phyloP scores from a whole-genome alignment of 371 early-diverging fungal genomes.

The Parasitella parasitica region DNA sequence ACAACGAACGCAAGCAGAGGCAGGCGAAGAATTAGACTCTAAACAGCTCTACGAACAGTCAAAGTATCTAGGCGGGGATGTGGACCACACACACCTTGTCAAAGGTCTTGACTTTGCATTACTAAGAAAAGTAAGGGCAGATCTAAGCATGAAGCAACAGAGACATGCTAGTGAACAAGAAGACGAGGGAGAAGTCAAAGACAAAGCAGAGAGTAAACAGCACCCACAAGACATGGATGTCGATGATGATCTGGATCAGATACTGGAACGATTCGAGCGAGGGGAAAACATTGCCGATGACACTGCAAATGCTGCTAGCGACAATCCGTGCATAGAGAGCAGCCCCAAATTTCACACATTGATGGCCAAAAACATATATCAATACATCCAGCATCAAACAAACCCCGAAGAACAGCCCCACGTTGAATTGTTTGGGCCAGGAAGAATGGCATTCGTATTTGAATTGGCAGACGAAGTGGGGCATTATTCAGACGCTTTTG shows the following conservation, averaged over 20 bases:
- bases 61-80: conserved; percentile 88
- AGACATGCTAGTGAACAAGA: conserved; percentile 7
- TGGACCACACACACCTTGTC: conserved; percentile 86
- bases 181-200: neutral
- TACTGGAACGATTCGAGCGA: conserved; percentile 4
- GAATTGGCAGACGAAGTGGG: conserved; percentile 59
- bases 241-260: conserved; percentile 27
- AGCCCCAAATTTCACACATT: conserved; percentile 21
- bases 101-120: conserved; percentile 89
- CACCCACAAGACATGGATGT: neutral
- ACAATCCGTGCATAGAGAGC: neutral
- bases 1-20: conserved; percentile 24
- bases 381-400: conserved; percentile 33
- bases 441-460: conserved; percentile 82
- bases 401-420: conserved; percentile 16
- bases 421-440: conserved; percentile 77
- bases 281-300: conserved; percentile 14
- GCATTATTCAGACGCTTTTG: conserved; percentile 56
- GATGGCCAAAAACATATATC: conserved; percentile 37
- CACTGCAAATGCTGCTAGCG: conserved; percentile 1
- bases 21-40: conserved; percentile 43
- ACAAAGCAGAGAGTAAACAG: conserved; percentile 20
- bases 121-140: conserved; percentile 63
- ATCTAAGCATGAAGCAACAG: conserved; percentile 16
- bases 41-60: conserved; percentile 72